Evolutionary conservation across 2,329 filamentous ascomycete genomes (phyloP).

Genomic region (Claviceps humidiphila): DNA sequence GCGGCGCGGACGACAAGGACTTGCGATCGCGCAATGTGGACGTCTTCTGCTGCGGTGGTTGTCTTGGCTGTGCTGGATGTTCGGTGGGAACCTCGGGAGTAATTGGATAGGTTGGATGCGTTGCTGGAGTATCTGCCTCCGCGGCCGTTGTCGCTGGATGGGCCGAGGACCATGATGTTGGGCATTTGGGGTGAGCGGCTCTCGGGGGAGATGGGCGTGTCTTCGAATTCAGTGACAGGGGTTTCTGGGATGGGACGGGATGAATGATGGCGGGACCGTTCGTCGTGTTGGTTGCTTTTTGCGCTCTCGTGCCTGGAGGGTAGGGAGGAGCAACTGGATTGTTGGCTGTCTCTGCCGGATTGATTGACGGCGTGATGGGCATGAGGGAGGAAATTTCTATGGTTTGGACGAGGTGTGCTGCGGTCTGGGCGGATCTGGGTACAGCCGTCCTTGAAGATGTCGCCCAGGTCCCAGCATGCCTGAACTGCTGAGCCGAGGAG

Average conservation of each 20-base stretch:
- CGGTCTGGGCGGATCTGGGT: constrained; percentile 76
- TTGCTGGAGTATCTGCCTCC: constrained; percentile 71
- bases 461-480: constrained; percentile 88
- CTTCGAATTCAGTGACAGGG: constrained; percentile 89
- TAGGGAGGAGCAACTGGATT: constrained; percentile 36
- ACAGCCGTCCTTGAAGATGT: constrained; percentile 88
- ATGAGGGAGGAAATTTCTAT: constrained; percentile 52
- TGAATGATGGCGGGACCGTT: constrained; percentile 30
- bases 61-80: constrained; percentile 63
- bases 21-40: constrained; percentile 66
- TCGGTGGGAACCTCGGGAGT: constrained; percentile 56
- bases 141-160: constrained; percentile 42
- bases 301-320: constrained; percentile 41
- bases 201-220: constrained; percentile 71
- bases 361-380: constrained; percentile 34
- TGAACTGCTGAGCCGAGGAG: constrained; percentile 78
- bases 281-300: constrained; percentile 30
- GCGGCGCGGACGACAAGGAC: constrained; percentile 72
- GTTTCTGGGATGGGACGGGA: constrained; percentile 60
- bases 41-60: constrained; percentile 55
- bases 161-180: constrained; percentile 78
- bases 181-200: constrained; percentile 63
- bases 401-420: constrained; percentile 70
- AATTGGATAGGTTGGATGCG: constrained; percentile 64
- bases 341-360: constrained; percentile 33